phyloP scores from a whole-genome alignment of 495 filamentous ascomycete genomes.

The Aspergillus conjunctus region DNA sequence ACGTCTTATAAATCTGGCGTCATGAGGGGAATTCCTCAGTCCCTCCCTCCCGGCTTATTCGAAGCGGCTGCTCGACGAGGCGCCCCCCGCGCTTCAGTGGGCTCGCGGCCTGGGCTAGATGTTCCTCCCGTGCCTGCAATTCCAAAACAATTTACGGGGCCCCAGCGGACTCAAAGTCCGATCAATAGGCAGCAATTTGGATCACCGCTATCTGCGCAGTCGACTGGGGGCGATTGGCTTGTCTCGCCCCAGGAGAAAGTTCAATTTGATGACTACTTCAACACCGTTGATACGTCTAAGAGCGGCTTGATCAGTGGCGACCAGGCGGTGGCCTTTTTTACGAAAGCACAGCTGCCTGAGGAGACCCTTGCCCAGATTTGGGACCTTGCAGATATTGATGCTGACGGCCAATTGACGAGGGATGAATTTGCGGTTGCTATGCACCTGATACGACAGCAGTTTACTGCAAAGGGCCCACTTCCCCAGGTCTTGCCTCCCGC shows the following conservation, averaged over 20 bases:
- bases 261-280: slow-evolving; percentile 82
- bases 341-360: slow-evolving; percentile 85
- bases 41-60: slow-evolving; percentile 83
- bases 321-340: slow-evolving; percentile 93
- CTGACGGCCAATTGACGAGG: slow-evolving; percentile 76
- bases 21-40: slow-evolving; percentile 75
- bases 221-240: slow-evolving; percentile 76
- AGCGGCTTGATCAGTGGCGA: slow-evolving; percentile 86
- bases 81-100: slow-evolving; percentile 48
- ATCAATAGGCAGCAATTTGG: slow-evolving; percentile 61
- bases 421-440: slow-evolving; percentile 98
- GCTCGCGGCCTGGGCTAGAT: slow-evolving; percentile 46
- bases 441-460: slow-evolving; percentile 90
- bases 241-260: slow-evolving; percentile 80
- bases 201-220: slow-evolving; percentile 58
- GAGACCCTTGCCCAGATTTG: slow-evolving; percentile 94
- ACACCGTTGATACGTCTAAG: slow-evolving; percentile 74
- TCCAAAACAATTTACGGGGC: slow-evolving; percentile 72
- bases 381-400: slow-evolving; percentile 94
- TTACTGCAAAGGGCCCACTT: slow-evolving; percentile 67
- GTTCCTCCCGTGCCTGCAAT: slow-evolving; percentile 59
- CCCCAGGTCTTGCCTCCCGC: slow-evolving; percentile 76
- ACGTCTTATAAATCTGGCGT: slow-evolving; percentile 84
- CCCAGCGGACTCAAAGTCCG: slow-evolving; percentile 69
- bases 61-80: slow-evolving; percentile 83